Base-by-base conservation (phyloP, 2,329 filamentous ascomycete species). In the Cytospora piceicola region DNA sequence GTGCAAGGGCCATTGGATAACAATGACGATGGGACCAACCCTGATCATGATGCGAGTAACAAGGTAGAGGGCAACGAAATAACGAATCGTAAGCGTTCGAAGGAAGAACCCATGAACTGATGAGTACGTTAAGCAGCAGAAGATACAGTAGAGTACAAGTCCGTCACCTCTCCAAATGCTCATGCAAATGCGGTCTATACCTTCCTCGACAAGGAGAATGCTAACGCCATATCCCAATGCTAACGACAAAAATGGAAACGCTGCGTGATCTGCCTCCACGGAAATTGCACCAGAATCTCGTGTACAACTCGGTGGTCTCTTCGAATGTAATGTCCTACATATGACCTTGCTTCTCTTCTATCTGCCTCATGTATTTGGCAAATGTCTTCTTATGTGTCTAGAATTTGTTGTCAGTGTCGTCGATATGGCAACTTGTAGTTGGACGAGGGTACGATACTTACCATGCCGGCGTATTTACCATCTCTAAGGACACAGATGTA, bases 341-440 rank as follows among this genome's bases (percentile, higher is more conserved):
- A 17, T 63, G 54, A 17, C 34, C 42, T 42, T 78, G 71, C 59
- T 80, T 75, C 70, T 90, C 83, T 74, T 95, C 91, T 55, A 94
- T 79, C 73, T 96, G 90, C 71, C 94, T 92, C 77, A 96, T 90
- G 75, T 96, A 97, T 77, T 92, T 94, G 67, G 97, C 94, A 80
- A 99, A 98, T 4, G 88, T 90, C 81, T 99, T 99, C 82, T 98
- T 98, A 78, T 99, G 95, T 59, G 90, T 86, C 89, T 92, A 15
- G 11, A 63, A 46, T 53, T n/a, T 24, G 49, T 56, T 22, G 61
- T 68, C 58, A 70, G 69, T 71, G 68, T 46, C 24, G 6, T 29
- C 22, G 30, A 30, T 12, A 29, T 7, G 9, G 20, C 5, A 27
- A 39, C 4, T 11, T 7, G 15, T 39, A 24, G 61, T 14, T 49